phyloP scores from a whole-genome alignment of 257 asterid species.

The Sherardia arvensis region DNA sequence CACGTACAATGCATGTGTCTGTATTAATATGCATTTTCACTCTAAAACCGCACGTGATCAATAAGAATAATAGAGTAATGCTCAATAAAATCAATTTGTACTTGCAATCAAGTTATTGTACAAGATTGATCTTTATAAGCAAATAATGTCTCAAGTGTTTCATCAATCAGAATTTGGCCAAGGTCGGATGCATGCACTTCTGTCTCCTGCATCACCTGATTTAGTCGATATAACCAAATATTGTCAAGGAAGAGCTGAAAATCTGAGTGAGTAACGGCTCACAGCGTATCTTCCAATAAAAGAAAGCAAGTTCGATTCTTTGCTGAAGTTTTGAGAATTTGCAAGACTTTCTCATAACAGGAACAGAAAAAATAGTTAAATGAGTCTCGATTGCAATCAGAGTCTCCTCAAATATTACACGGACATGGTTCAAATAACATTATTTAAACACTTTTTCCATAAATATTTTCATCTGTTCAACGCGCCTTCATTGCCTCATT shows the following conservation, averaged over 20 bases:
- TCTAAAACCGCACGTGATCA: too few species aligned
- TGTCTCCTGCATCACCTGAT: too few species aligned
- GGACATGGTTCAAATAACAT: slow-evolving; percentile 6
- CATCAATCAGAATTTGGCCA: too few species aligned
- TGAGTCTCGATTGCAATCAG: slow-evolving; percentile 18
- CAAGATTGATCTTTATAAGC: too few species aligned
- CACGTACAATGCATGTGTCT: too few species aligned
- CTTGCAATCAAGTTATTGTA: too few species aligned
- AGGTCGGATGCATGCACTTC: too few species aligned
- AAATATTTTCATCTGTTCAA: neutral
- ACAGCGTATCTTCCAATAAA: slow-evolving; percentile 30
- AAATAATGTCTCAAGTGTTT: too few species aligned
- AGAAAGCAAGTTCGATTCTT: slow-evolving; percentile 23
- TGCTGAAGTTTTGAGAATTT: slow-evolving; percentile 25
- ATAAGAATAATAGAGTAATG: too few species aligned
- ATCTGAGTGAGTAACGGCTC: slow-evolving; percentile 19
- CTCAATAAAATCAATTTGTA: too few species aligned
- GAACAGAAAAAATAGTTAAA: slow-evolving; percentile 19
- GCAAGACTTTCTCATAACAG: slow-evolving; percentile 25
- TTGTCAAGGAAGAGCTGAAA: slow-evolving; percentile 19
- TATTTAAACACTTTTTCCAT: neutral
- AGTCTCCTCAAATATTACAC: slow-evolving; percentile 23
- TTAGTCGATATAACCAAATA: slow-evolving; percentile 23
- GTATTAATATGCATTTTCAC: too few species aligned
- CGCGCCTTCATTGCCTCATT: slow-evolving; percentile 17